Base-by-base conservation (phyloP, 2,329 filamentous ascomycete genomes). In the Cordyceps farinosa region DNA sequence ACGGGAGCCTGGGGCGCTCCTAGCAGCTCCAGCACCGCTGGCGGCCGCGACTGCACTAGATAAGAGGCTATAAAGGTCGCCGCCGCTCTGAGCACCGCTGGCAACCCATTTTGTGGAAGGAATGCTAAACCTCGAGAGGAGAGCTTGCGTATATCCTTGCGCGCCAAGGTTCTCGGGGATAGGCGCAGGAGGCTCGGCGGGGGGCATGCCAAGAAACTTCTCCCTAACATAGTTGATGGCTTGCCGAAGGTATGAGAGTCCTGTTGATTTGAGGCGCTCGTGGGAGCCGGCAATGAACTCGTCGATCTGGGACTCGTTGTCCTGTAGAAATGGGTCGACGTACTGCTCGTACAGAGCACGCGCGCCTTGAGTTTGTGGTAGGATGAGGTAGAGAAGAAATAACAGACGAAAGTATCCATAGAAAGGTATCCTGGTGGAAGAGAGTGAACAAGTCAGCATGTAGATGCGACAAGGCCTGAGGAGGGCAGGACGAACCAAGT, bases 361-460 rank as follows among this genome's bases (percentile, higher is more conserved):
- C 63, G 93, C 92, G 74, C 95, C 95, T 74, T 97, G 94, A n/a
- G 92, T 95, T 76, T 96, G 94, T 0, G 94, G 95, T n/a, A 97
- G 87, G 71, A 98, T 92, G 66, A 99, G 90, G 80, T 97, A 99
- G 68, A 95, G 87, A 73, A 97, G 87, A 77, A 95, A 89, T 72
- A 88, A 80, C 61, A 97, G 86, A 67, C 95, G 92, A 71, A 97
- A 82, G 85, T 93, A 97, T 69, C 91, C 86, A 79, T 97, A 99
- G 77, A 98, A 96, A 2, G 95, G 95, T 44, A 98, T 80, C 91
- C 87, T 90, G 17, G 2, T 2, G 11, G 8, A 34, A 36, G 32
- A 57, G 15, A 38, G 40, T 10, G 3, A n/a, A 32, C 13, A 42
- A 3, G 47, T 64, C 10, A 67, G 61, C 34, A 30, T 13, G 29